phyloP scores from a whole-genome alignment of 2,329 filamentous ascomycete genomes.

The Claviceps fusiformis region DNA sequence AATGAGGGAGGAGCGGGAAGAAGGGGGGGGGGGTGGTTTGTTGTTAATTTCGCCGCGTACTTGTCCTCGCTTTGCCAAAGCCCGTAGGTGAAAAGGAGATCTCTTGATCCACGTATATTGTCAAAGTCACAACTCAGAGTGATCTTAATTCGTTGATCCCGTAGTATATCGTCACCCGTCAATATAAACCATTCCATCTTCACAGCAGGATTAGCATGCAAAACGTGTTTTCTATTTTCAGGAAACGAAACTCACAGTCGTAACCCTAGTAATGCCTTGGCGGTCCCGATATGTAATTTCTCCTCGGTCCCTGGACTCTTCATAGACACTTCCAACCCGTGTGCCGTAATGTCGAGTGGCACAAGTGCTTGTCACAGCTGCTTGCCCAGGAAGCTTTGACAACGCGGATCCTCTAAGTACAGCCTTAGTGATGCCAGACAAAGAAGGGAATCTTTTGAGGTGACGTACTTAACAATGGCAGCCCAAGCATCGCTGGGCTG shows the following conservation, averaged over 20 bases:
- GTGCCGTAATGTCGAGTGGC: constrained; percentile 2
- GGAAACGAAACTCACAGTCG: not conserved
- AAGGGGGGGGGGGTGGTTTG: too few relatives aligned
- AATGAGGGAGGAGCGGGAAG: too few relatives aligned
- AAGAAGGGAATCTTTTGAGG: not conserved
- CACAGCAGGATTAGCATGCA: not conserved
- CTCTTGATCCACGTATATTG: not conserved
- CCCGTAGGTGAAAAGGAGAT: not conserved
- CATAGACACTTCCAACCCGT: fast-evolving
- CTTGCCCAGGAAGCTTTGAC: not conserved
- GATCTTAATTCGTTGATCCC: not conserved
- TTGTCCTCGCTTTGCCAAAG: constrained; percentile 1
- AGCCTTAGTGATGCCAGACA: not conserved
- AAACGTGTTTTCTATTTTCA: not conserved
- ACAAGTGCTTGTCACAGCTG: not conserved
- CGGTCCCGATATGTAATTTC: not conserved
- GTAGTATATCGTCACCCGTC: not conserved
- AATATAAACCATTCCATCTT: constrained; percentile 2
- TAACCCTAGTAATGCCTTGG: not conserved
- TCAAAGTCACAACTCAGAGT: not conserved
- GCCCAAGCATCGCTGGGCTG: constrained; percentile 4
- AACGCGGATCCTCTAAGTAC: not conserved
- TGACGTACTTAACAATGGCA: constrained; percentile 3
- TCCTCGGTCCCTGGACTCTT: not conserved
- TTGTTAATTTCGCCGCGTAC: not conserved